Percentiles rank a stretch among this genome's conserved stretches.
phyloP scores from a whole-genome alignment of 768 basidiomycete genomes.

The Termitomyces sp. region DNA sequence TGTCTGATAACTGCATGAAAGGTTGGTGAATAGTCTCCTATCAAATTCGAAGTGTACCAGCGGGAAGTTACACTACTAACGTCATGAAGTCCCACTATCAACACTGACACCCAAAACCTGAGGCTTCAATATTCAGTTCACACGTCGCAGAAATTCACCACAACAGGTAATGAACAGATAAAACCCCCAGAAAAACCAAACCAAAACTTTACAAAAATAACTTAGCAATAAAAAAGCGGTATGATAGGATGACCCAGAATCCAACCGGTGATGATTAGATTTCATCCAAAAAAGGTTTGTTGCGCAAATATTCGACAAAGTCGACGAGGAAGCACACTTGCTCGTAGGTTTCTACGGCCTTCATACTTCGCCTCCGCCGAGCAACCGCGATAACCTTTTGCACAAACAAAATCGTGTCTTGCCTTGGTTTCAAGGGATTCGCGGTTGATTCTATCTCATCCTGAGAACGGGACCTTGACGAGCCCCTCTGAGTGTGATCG shows the following conservation, averaged over 20 bases:
- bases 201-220: slow-evolving; percentile 2
- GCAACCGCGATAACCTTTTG: slow-evolving; percentile 71
- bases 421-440: slow-evolving; percentile 12
- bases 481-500: neutral
- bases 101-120: too few relatives aligned
- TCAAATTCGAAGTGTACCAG: too few relatives aligned
- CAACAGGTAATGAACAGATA: neutral
- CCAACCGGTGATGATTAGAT: neutral
- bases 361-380: slow-evolving; percentile 71
- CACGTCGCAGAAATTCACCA: neutral
- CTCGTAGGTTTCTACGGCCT: slow-evolving; percentile 92
- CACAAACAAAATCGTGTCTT: slow-evolving; percentile 59
- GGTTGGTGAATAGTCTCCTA: too few relatives aligned
- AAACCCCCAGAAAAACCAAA: neutral
- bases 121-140: too few relatives aligned
- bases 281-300: neutral
- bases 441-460: neutral
- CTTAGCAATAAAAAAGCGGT: slow-evolving; percentile 7
- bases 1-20: too few relatives aligned
- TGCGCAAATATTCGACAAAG: slow-evolving; percentile 59
- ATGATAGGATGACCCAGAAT: neutral
- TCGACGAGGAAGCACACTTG: slow-evolving; percentile 84
- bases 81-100: too few relatives aligned
- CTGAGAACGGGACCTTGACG: neutral
- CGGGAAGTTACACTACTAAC: too few relatives aligned